These are phyloP conservation scores for Quercus bicolor DNA, from an alignment of 306 rosid genomes.

Conservation along the genomic window DNA sequence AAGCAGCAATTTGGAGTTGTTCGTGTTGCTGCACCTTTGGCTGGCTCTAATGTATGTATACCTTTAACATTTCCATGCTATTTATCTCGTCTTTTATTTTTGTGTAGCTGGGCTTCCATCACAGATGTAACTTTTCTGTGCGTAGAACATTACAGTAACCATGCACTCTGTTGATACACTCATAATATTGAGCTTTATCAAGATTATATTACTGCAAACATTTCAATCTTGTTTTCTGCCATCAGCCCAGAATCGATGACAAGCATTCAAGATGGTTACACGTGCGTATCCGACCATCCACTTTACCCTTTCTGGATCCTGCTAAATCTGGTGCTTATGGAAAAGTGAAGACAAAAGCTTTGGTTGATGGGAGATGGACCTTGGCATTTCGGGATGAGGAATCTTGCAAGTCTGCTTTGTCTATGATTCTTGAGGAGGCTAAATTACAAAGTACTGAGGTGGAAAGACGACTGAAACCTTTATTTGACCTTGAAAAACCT, in stretches of 20 bases:
- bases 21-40: constrained; percentile 80
- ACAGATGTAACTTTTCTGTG: not conserved
- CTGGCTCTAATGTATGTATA: constrained; percentile 77
- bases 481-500: constrained; percentile 52
- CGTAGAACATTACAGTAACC: not conserved
- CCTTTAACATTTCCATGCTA: not conserved
- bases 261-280: constrained; percentile 82
- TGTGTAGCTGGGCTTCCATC: not conserved
- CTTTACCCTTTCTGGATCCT: constrained; percentile 60
- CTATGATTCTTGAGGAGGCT: constrained; percentile 63
- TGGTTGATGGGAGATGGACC: constrained; percentile 97
- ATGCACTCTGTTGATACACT: not conserved
- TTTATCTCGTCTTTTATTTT: not conserved
- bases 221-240: constrained; percentile 18
- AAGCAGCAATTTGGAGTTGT: constrained; percentile 62
- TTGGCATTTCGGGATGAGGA: constrained; percentile 81
- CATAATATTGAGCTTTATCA: not conserved
- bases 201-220: constrained; percentile 9
- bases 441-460: constrained; percentile 58
- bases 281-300: constrained; percentile 74
- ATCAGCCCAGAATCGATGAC: constrained; percentile 79
- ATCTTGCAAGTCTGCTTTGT: constrained; percentile 70
- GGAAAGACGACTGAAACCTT: constrained; percentile 70
- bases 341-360: constrained; percentile 45
- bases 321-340: constrained; percentile 33